A percentile compares a stretch with the other conserved stretches of the same genome.
phyloP scores from a whole-genome alignment of 2,329 filamentous ascomycete species.

The Zelopaecilomyces penicillatus region DNA sequence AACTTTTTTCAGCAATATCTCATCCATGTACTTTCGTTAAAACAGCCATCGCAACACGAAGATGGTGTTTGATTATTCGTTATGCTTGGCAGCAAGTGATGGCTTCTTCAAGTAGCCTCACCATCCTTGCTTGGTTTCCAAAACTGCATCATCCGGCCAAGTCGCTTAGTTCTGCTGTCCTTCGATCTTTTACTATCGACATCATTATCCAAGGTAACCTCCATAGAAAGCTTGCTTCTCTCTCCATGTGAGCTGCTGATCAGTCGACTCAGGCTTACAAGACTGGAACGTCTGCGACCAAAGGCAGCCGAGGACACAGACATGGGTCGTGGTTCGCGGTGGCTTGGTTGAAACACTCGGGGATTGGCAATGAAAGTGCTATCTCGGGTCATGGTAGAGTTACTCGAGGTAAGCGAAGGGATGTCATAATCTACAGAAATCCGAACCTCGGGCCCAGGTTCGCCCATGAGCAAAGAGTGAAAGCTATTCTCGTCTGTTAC shows the following conservation, averaged over 20 bases:
- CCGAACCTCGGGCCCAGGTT: slow-evolving; percentile 63
- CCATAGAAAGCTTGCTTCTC: slow-evolving; percentile 65
- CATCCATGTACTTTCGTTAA: slow-evolving; percentile 29
- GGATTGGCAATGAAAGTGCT: slow-evolving; percentile 42
- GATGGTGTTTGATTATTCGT: slow-evolving; percentile 4
- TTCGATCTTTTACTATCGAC: slow-evolving; percentile 47
- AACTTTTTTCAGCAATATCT: slow-evolving; percentile 27
- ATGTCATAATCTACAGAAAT: slow-evolving; percentile 63
- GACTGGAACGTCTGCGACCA: slow-evolving; percentile 63
- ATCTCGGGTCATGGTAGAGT: slow-evolving; percentile 67
- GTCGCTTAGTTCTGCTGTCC: slow-evolving; percentile 56
- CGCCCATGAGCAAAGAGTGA: slow-evolving; percentile 62
- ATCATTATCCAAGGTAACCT: slow-evolving; percentile 51
- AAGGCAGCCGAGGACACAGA: slow-evolving; percentile 55
- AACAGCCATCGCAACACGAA: slow-evolving; percentile 10
- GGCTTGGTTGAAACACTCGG: slow-evolving; percentile 39
- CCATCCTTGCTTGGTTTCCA: slow-evolving; percentile 56
- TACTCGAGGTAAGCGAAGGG: slow-evolving; percentile 65
- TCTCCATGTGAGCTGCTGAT: slow-evolving; percentile 69
- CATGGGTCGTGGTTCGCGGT: slow-evolving; percentile 50
- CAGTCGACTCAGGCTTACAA: slow-evolving; percentile 67
- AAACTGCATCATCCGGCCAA: slow-evolving; percentile 71
- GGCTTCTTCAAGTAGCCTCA: slow-evolving; percentile 16
- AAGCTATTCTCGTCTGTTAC: slow-evolving; percentile 62
- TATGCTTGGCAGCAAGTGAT: slow-evolving; percentile 1